Evolutionary conservation across 495 filamentous ascomycete genomes (phyloP), one percentile per base, ranked within the genome.

Genomic region (Cetradonia linearis): DNA sequence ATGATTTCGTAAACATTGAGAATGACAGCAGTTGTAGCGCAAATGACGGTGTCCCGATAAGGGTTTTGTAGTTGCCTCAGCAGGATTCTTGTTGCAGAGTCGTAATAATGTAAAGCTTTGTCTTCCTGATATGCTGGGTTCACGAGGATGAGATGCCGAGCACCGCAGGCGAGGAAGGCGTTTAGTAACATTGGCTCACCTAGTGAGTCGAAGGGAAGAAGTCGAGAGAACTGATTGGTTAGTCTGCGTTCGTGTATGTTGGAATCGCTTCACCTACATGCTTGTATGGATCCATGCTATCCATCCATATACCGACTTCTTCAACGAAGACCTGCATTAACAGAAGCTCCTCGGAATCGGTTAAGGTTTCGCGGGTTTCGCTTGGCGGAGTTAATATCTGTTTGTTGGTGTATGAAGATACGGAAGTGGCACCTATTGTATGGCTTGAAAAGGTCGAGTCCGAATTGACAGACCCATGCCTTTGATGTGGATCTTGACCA

Each of bases 1-100:
- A 98, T 95, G 64, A 87, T 84, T 67, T 96, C 89, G 70, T 94
- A 96, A 13, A 94, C 85, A 68, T 95, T 91, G 30, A 98, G 79
- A 23, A 93, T 86, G 31, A 95, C 82, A 3, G 93, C 91, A 0
- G 87, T 88, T 3, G 86, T 86, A n/a, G 93, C 90, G 70, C 91
- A 96, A 49, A 93, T 82, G 44, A 86, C 83, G 5, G 83, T 88
- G 67, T 96, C 85, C 56, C 91, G 81, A 64, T 89, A 82, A 0
- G 87, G 87, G 65, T 95, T 87, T 63, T 94, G 86, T 44, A 95
- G 70, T 27, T 80, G 79, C 42, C 79, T 79, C 37, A 91, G 75
- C 37, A 98, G 78, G 54, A 85, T 80, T 27, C 81, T 82, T 1
- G 86, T 90, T 18, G 91, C 88, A 9, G 81, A 85, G 64, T 91